phyloP scores from a whole-genome alignment of 2,329 filamentous ascomycete species.

The Phyllosticta citribraziliensis region DNA sequence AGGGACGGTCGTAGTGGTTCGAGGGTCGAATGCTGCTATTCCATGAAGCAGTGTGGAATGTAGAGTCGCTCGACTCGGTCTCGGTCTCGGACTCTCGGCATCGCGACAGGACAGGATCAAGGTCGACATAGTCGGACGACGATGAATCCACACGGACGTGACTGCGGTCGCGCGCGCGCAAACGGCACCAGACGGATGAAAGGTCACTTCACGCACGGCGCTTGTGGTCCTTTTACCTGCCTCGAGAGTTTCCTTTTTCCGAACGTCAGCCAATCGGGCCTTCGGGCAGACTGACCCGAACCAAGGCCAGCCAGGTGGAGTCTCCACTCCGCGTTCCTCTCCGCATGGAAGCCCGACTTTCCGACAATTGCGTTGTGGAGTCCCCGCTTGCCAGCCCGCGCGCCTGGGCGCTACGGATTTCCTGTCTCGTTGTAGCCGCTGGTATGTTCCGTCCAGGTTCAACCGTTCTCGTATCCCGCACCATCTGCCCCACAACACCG shows the following conservation, averaged over 20 bases:
- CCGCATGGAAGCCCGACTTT: not conserved
- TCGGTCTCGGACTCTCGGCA: no score
- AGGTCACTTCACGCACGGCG: no score
- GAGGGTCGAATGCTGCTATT: no score
- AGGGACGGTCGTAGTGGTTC: no score
- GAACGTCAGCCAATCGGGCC: not conserved
- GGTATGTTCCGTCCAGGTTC: not conserved
- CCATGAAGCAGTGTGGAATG: no score
- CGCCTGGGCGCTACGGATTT: not conserved
- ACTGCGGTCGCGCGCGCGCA: no score
- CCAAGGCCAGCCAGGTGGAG: not conserved
- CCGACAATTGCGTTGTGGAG: not conserved
- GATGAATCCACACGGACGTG: no score
- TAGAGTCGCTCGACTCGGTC: no score
- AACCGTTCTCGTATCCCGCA: not conserved
- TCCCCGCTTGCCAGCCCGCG: not conserved
- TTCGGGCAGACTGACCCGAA: not conserved
- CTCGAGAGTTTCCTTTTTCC: not conserved
- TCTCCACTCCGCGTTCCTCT: not conserved
- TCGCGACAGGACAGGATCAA: no score
- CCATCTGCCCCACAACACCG: not conserved
- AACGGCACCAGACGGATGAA: no score
- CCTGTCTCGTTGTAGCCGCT: not conserved
- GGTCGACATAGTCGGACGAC: no score
- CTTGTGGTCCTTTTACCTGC: no score